These are phyloP conservation scores for Drechslera avenae DNA, from an alignment of 2,329 filamentous ascomycete species.

Conservation along the genomic window DNA sequence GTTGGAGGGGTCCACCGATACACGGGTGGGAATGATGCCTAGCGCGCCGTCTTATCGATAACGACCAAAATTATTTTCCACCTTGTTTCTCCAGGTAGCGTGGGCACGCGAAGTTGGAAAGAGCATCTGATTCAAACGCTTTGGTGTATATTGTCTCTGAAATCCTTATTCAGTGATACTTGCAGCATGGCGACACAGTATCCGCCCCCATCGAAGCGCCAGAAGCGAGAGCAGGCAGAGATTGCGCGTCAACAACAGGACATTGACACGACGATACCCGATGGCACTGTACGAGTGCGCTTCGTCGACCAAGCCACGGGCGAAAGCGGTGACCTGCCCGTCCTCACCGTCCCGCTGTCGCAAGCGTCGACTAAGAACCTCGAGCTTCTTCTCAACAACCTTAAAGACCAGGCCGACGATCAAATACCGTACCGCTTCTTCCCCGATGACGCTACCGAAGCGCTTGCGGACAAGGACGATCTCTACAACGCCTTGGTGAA, in stretches of 20 bases:
- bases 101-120: neutral
- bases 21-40: constrained; percentile 4
- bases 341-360: constrained; percentile 73
- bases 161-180: neutral
- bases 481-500: constrained; percentile 49
- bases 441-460: constrained; percentile 53
- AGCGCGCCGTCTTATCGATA: constrained; percentile 38
- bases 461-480: constrained; percentile 54
- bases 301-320: constrained; percentile 82
- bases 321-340: constrained; percentile 70
- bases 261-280: constrained; percentile 66
- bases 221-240: constrained; percentile 75
- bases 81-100: constrained; percentile 1
- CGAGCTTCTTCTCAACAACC: constrained; percentile 81
- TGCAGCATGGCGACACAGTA: constrained; percentile 75
- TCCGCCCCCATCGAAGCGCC: constrained; percentile 87
- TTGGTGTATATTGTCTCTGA: neutral
- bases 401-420: constrained; percentile 71
- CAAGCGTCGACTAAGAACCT: constrained; percentile 90
- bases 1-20: neutral
- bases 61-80: constrained; percentile 26
- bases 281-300: constrained; percentile 81
- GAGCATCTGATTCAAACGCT: neutral
- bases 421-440: constrained; percentile 71
- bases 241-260: constrained; percentile 76